Evolutionary conservation across 495 filamentous ascomycete genomes (phyloP), one percentile per base, ranked within the genome.

Genomic region (Penicillium paradoxum): DNA sequence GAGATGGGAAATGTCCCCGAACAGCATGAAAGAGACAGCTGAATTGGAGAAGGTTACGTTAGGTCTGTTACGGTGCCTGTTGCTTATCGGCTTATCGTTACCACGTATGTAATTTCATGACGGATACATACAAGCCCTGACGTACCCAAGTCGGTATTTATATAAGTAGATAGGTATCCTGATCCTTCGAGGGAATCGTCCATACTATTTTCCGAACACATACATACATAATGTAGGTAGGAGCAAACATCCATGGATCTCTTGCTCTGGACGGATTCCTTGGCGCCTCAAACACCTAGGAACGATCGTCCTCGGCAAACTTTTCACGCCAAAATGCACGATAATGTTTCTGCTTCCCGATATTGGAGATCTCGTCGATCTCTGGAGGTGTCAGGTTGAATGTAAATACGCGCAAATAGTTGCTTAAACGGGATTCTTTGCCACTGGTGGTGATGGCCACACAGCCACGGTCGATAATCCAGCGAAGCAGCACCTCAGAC

Each of bases 401-500:
- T 5, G 78, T 80, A 48, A 88, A 56, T 14, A 67, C 73, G 10
- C 73, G 64, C 58, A 90, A 60, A 60, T 87, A 92, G 51, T 78
- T 77, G 54, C 74, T 78, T 62, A 96, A 56, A 43, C 90, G 70
- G 52, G 85, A 69, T 69, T 91, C 85, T 53, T 80, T 95, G 32
- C 72, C 69, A 64, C 83, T 90, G 15, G 91, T 95, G 1, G 90
- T 95, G 55, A 95, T 70, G 0, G 81, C 72, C n/a, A 91, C 82
- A 45, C 87, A 70, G 36, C 84, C 88, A 62, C 90, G 87, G 56
- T 96, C 89, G 30, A 95, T 69, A 25, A 78, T 80, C 90, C 90
- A 96, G 49, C 91, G 68, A 54, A 95, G 59, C 17, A 77, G 74
- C 46, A 95, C 76, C 54, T 92, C 89, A 0, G 74, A 79, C 49